phyloP scores from a whole-genome alignment of 208 protist genomes.

The Wallacemonas rigidus region DNA sequence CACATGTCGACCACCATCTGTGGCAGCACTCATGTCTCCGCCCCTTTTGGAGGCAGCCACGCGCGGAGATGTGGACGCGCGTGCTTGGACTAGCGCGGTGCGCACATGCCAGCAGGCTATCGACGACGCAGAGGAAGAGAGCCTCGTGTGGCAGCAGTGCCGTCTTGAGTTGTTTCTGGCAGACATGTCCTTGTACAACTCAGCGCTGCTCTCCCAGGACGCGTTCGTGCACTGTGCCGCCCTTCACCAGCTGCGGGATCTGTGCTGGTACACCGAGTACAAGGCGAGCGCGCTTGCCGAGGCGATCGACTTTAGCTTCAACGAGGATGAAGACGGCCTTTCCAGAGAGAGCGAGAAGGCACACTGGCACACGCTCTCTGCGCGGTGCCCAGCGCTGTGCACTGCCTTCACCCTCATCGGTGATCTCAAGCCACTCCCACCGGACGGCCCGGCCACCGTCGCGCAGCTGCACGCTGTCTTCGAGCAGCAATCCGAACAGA shows the following conservation, averaged over 20 bases:
- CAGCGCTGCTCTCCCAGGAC: slow-evolving; percentile 21
- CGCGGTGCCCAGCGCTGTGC: slow-evolving; percentile 4
- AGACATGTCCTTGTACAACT: slow-evolving; percentile 42
- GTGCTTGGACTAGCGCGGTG: neutral
- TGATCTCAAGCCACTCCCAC: neutral
- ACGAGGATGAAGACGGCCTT: neutral
- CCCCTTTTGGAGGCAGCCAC: slow-evolving; percentile 13
- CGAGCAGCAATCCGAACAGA: neutral
- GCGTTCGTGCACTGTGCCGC: slow-evolving; percentile 51
- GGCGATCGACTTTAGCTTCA: slow-evolving; percentile 10
- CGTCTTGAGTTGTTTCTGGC: slow-evolving; percentile 53
- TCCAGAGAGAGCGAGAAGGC: neutral
- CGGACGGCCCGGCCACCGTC: slow-evolving; percentile 7
- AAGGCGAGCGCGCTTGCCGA: neutral
- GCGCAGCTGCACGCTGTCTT: slow-evolving; percentile 6
- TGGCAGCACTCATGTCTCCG: slow-evolving; percentile 26
- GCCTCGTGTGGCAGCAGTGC: slow-evolving; percentile 33
- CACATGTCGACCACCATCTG: slow-evolving; percentile 20
- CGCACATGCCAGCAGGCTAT: neutral
- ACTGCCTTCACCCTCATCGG: slow-evolving; percentile 9
- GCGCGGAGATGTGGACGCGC: neutral
- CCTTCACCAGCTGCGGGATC: slow-evolving; percentile 40
- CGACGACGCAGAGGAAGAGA: slow-evolving; percentile 12
- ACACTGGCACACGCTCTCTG: neutral
- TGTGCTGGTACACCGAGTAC: slow-evolving; percentile 41